These are phyloP conservation scores for Alternaria postmessia DNA, from an alignment of 2,329 filamentous ascomycete species.

Conservation along the genomic window DNA sequence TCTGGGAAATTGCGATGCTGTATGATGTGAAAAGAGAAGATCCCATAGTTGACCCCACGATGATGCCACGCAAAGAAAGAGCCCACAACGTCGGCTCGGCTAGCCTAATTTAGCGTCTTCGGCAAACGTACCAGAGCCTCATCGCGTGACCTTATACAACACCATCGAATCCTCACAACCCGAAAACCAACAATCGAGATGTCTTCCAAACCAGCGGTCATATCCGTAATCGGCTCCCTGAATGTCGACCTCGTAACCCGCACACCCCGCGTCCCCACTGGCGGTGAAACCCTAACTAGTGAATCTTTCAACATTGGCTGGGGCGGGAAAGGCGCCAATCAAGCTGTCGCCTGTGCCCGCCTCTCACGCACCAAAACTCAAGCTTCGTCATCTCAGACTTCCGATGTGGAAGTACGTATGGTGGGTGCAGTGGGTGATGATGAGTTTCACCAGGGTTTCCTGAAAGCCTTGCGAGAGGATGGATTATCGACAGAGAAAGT, in stretches of 20 bases:
- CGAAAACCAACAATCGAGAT: conserved; percentile 15
- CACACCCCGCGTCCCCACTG: conserved; percentile 80
- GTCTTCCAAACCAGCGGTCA: conserved; percentile 56
- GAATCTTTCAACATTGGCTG: conserved; percentile 79
- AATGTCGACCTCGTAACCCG: conserved; percentile 94
- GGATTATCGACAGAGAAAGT: conserved; percentile 54
- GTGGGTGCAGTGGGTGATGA: conserved; percentile 60
- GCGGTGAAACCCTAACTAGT: conserved; percentile 87
- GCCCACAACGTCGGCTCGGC: conserved; percentile 10
- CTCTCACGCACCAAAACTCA: conserved; percentile 67
- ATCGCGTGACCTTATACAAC: conserved; percentile 1
- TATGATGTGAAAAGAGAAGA: neutral
- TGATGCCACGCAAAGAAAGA: neutral
- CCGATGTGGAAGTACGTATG: conserved; percentile 57
- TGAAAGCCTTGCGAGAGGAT: conserved; percentile 54
- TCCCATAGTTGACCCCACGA: neutral
- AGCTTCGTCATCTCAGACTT: conserved; percentile 27
- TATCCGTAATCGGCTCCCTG: conserved; percentile 89
- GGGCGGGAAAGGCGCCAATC: conserved; percentile 95
- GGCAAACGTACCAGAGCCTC: conserved; percentile 8
- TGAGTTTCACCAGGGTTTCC: conserved; percentile 51
- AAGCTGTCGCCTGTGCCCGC: conserved; percentile 87
- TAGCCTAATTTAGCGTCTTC: conserved; percentile 12
- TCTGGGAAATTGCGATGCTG: neutral
- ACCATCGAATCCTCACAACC: neutral